Evolutionary conservation across 768 basidiomycete genomes (phyloP), one percentile per base, ranked within the genome.

Genomic region (Podaxis sp.): DNA sequence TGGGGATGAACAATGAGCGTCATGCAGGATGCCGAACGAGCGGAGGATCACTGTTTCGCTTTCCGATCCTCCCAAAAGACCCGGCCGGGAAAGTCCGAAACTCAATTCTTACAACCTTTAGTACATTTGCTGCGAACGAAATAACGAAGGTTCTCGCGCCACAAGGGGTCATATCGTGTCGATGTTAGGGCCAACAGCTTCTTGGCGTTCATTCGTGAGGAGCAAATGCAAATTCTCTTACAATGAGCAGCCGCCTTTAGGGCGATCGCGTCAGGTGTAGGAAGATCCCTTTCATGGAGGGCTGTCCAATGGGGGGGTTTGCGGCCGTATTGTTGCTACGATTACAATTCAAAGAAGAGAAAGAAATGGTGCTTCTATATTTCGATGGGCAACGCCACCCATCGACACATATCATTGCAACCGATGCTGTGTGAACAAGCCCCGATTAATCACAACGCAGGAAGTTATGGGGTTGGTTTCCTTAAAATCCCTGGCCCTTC

Each of bases 91-190:
- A 46, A 2, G 8, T 33, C 33, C 33, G 33, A 33, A 33, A 9
- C 33, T 33, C 33, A 33, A 33, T 33, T 30, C 8, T 9, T 9
- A 9, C 8, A 33, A 33, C 33, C 33, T 33, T 33, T 30, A 30
- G 28, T 6, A 30, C 28, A 30, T 30, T 30, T 9, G 33, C 33
- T 33, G 33, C 33, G 33, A 33, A 9, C 8, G 33, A 33, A 33
- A 33, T 9, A 33, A 33, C 17, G 44, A 54, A 54, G 52, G 52
- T 19, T 36, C 52, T 54, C 33, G 12, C 30, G 52, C 52, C 52
- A n/a, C 52, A 54, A 54, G 52, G 52, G 52, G 33, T 54, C 52
- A 54, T 36, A 54, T 54, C 52, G 52, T n/a, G 33, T 36, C 30
- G 15, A 33, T 15, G 15, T 46, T 19, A n/a, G 44, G 19, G 19